These are phyloP conservation scores for Nitzschia palea DNA, from an alignment of 108 stramenopile genomes.

Conservation along the genomic window DNA sequence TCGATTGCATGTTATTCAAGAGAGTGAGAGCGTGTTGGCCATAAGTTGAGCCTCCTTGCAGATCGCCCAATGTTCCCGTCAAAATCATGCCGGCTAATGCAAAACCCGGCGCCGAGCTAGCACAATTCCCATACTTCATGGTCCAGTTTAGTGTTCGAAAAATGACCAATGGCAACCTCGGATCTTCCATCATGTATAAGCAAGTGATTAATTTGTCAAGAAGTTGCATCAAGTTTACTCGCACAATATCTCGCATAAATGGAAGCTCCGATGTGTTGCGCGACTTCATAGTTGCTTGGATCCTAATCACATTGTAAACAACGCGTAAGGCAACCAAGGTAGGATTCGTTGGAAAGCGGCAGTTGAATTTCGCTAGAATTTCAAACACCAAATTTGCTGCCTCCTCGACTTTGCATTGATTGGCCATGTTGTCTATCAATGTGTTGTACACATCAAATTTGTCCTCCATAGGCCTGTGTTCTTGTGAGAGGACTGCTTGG, in stretches of 20 bases:
- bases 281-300: conserved; percentile 1
- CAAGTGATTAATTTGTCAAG: conserved; percentile 9
- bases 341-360: conserved; percentile 14
- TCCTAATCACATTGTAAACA: neutral
- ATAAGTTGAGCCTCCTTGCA: neutral
- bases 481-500: conserved; percentile 5
- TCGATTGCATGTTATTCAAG: neutral
- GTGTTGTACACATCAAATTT: conserved; percentile 15
- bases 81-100: neutral
- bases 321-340: neutral
- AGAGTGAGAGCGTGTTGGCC: neutral
- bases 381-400: conserved; percentile 3
- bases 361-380: conserved; percentile 11
- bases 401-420: neutral
- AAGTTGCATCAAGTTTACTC: conserved; percentile 10
- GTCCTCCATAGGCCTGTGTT: neutral
- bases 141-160: conserved; percentile 11
- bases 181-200: conserved; percentile 16
- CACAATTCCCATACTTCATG: conserved; percentile 19
- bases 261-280: neutral
- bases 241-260: conserved; percentile 16
- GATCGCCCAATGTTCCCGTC: neutral
- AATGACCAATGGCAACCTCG: neutral
- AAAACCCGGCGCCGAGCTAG: conserved; percentile 2
- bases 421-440: neutral